Evolutionary conservation across 225 moss, liverwort and hornwort species (phyloP).

Genomic region (Climacium dendroides): DNA sequence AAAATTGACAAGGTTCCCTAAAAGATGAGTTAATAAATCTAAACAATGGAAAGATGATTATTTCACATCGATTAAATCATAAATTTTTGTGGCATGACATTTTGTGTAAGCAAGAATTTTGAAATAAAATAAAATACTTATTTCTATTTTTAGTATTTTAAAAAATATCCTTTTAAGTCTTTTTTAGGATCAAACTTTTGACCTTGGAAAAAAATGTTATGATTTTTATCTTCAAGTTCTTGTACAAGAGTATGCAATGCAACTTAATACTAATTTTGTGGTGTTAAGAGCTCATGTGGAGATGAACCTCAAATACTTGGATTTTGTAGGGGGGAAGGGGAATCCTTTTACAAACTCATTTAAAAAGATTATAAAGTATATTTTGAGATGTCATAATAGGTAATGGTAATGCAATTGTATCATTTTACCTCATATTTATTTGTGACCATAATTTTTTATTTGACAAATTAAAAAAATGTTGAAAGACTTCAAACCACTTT

Average conservation of each 20-base stretch:
- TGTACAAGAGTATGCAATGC: not conserved
- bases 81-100: not conserved
- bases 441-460: not conserved
- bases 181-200: not conserved
- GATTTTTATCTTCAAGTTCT: not conserved
- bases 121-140: not conserved
- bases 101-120: not conserved
- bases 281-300: too few relatives aligned
- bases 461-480: not conserved
- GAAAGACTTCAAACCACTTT: not conserved
- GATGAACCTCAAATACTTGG: not conserved
- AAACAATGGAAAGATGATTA: not conserved
- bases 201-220: not conserved
- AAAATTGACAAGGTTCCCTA: not conserved
- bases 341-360: not conserved
- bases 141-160: not conserved
- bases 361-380: not conserved
- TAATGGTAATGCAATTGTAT: not conserved
- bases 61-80: not conserved
- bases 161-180: not conserved
- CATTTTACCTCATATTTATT: not conserved
- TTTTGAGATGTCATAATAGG: not conserved
- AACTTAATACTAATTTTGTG: not conserved
- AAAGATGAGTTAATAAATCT: not conserved
- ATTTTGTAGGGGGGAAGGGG: rapidly evolving